Conservation (phyloP, 495 filamentous ascomycete genomes). For the Podospora bellae-mahoneyi region DNA sequence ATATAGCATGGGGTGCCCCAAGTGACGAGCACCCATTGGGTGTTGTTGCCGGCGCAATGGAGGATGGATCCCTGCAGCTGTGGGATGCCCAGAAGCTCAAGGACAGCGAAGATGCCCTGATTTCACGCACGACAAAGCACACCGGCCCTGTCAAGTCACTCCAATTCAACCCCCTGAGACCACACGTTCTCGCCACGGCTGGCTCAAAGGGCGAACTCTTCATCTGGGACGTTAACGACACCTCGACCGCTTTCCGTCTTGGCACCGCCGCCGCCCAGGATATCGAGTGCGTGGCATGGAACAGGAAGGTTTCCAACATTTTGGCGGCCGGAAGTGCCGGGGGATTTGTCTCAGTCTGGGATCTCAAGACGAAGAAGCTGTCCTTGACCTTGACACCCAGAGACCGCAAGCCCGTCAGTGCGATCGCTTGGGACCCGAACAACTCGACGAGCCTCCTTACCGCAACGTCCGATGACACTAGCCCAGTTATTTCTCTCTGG, state of each 20-base stretch:
- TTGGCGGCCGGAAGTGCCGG: slow-evolving; percentile 90
- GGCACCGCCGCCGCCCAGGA: slow-evolving; percentile 92
- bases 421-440: slow-evolving; percentile 95
- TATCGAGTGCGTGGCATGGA: slow-evolving; percentile 95
- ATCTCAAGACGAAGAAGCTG: slow-evolving; percentile 94
- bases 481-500: slow-evolving; percentile 87
- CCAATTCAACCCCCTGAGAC: slow-evolving; percentile 94
- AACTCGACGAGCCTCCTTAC: slow-evolving; percentile 91
- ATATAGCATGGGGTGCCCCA: slow-evolving; percentile 87
- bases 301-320: slow-evolving; percentile 96
- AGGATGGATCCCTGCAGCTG: slow-evolving; percentile 92
- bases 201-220: slow-evolving; percentile 95
- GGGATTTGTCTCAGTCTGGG: slow-evolving; percentile 97
- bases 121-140: slow-evolving; percentile 90
- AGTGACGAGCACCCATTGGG: slow-evolving; percentile 72
- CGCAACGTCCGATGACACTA: slow-evolving; percentile 84
- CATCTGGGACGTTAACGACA: slow-evolving; percentile 89
- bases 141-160: slow-evolving; percentile 89
- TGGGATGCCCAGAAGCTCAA: slow-evolving; percentile 92
- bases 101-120: slow-evolving; percentile 61
- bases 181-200: slow-evolving; percentile 87
- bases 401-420: slow-evolving; percentile 87
- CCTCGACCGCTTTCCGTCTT: slow-evolving; percentile 79
- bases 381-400: slow-evolving; percentile 88
- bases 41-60: slow-evolving; percentile 90